Base-by-base conservation (phyloP, 176 grass and related monocot genomes). In the Leersia perrieri region DNA sequence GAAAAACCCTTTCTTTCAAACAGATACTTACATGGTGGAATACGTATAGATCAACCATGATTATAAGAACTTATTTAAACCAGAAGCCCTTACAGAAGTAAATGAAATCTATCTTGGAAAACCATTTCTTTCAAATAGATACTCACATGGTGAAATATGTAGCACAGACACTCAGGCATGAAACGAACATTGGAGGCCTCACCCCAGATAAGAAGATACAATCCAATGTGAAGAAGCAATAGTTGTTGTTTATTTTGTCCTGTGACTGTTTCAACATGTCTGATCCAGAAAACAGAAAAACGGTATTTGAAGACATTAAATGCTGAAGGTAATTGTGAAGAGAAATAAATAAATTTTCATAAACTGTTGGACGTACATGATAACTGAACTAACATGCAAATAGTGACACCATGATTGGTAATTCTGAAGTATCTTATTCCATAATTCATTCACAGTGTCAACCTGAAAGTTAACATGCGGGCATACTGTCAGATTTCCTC, bases 191-290 rank as follows among this genome's bases (percentile, higher is more conserved):
- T 94, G 14, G 91, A 88, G 80, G 91, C 92, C 61, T 94, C 92
- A 20, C 88, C 92, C 92, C 92, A 94, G 32, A 94, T 94, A 84
- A 94, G 88, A 88, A 94, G 84, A 69, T 94, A 94, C 60, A 94
- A 84, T 36, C 88, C 92, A 86, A 94, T 90, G 71, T 88, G 77
- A 76, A 94, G 88, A 72, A 94, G 92, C 44, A 74, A 78, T 71
- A 85, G 9, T 12, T 94, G 91, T 74, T 88, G 79, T 73, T 78
- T 60, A 31, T 68, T 84, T 80, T 75, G 63, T 70, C 60, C 62
- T 73, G 81, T 61, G 36, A 47, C 63, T 74, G 81, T 47, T n/a
- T n/a, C 31, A 65, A 67, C 60, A 41, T 32, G 32, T 55, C 5
- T 81, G 41, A 69, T 40, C 5, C 77, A 70, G 18, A 77, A 61